Evolutionary conservation across 2,329 filamentous ascomycete genomes (phyloP), one percentile per base, ranked within the genome.

Genomic region (Lithohypha guttulata): DNA sequence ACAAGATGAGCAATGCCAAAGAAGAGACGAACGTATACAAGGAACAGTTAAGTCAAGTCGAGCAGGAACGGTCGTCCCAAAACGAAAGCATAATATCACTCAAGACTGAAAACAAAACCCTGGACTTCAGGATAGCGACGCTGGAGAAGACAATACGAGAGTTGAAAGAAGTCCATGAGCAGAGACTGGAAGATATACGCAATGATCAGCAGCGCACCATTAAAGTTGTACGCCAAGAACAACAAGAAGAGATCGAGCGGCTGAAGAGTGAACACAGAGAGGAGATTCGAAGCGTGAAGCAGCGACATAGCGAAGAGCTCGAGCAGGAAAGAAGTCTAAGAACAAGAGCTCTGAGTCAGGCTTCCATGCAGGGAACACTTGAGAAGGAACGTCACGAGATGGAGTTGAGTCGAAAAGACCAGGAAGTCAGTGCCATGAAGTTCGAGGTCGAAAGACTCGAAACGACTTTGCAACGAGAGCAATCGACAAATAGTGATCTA

Each of bases 21-120:
- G 81, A 91, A 46, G 74, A 79, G 1, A 69, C 93, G 31, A 75
- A 80, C 11, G 52, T 83, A 7, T 81, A 83, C 48, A 93, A 89
- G 55, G 71, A 69, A 36, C 75, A 79, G 70, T 76, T 75, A 28
- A 62, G 59, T 30, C 74, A 79, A 43, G 61, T 79, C 19, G 75
- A 81, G 51, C 56, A 59, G 10, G 64, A 68, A 25, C 63, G 66
- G 31, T 59, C 65, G 17, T 61, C 71, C 34, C 55, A 77, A 11
- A 64, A 64, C 9, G 63, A 70, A 34, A 54, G 53, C 39, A 77
- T 77, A 45, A 60, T 68, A 13, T 61, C 60, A 6, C 56, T 89
- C 4, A 74, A 80, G 33, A 67, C 68, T n/a, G 81, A 93, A 43
- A 60, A 93, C 42, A 76, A 82, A 41, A 68, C 71, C 2, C 62